Base-by-base conservation (phyloP, 176 grass and related monocot species). In the Dactylis glomerata region DNA sequence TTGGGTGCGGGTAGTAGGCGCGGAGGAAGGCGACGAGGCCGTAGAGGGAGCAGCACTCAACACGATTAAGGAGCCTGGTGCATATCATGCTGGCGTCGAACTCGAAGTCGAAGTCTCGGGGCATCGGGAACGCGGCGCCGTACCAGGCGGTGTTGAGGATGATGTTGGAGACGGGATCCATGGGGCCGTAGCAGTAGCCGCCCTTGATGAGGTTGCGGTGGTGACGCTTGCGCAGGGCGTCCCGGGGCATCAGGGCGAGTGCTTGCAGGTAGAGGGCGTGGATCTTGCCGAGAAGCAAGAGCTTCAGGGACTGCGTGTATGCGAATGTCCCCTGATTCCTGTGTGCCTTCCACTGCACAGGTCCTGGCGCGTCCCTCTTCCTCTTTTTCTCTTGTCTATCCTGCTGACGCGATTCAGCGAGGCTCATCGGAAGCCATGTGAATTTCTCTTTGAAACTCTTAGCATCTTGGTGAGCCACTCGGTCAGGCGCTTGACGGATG, bases 71-170 rank as follows among this genome's bases (percentile, higher is more conserved):
- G 4, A 23, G 1, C 3, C 55, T 58, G 2, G 49, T 82, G 51
- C 81, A 71, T 20, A 82, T 69, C 68, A 82, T 82, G 2, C 3
- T 5, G 10, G 30, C 34, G 6, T 49, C 46, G 46, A 49, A 49
- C 47, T 40, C n/a, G 6, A 55, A 70, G 8, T 26, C n/a, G 7
- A 42, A 68, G 37, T 42, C 36, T 26, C 0, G 36, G 37, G 41
- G 68, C 10, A 6, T 15, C 22, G 68, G 37, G n/a, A 44, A 44
- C 1, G 36, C 3, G 14, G 50, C 4, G 3, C 5, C 67, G 5
- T 27, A 82, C 66, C 50, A 82, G 14, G 58, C 4, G 6, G 67
- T 58, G 50, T 82, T 83, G 81, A 83, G 40, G 12, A 83, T 75
- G 20, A 75, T 83, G 54, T 62, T 74, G 40, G 68, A 83, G 38